phyloP scores from a whole-genome alignment of 1,139 yeast species.

The Candida pseudoviswanathii region DNA sequence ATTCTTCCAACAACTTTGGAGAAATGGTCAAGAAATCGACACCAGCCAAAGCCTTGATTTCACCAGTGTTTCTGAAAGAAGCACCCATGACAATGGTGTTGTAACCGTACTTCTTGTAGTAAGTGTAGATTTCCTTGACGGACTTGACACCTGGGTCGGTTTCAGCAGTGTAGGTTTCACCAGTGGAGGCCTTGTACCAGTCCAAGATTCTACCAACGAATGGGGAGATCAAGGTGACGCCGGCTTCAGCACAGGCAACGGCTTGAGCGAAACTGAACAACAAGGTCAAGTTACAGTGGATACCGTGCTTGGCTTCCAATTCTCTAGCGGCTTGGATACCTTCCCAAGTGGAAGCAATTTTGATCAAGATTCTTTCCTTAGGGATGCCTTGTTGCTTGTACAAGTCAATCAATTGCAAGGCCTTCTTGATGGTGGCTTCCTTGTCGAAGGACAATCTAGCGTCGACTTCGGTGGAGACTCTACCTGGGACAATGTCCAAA shows the following conservation, averaged over 20 bases:
- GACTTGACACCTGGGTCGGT: conserved; percentile 96
- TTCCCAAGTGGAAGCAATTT: conserved; percentile 98
- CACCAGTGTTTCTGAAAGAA: conserved; percentile 97
- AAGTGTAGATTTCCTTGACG: conserved; percentile 87
- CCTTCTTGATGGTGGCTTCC: conserved; percentile 90
- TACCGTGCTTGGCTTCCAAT: conserved; percentile 85
- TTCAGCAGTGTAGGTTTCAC: conserved; percentile 79
- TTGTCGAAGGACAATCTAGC: conserved; percentile 96
- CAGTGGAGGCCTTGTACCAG: conserved; percentile 96
- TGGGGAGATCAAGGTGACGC: conserved; percentile 94
- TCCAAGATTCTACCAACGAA: conserved; percentile 99
- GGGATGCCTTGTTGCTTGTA: conserved; percentile 82
- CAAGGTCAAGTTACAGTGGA: conserved; percentile 94
- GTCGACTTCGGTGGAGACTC: conserved; percentile 98
- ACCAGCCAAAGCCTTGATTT: conserved; percentile 96
- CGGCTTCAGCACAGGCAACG: conserved; percentile 98
- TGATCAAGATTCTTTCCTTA: conserved; percentile 90
- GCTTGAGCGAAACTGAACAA: conserved; percentile 96
- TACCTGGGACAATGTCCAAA: conserved; percentile 94
- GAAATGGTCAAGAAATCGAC: conserved; percentile 95
- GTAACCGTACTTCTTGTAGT: conserved; percentile 96
- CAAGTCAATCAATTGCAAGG: conserved; percentile 80
- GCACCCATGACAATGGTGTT: conserved; percentile 99
- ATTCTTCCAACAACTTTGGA: conserved; percentile 89
- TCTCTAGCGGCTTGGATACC: conserved; percentile 99